phyloP scores from a whole-genome alignment of 192 early-diverging fungal species.

The Backusella sp. region DNA sequence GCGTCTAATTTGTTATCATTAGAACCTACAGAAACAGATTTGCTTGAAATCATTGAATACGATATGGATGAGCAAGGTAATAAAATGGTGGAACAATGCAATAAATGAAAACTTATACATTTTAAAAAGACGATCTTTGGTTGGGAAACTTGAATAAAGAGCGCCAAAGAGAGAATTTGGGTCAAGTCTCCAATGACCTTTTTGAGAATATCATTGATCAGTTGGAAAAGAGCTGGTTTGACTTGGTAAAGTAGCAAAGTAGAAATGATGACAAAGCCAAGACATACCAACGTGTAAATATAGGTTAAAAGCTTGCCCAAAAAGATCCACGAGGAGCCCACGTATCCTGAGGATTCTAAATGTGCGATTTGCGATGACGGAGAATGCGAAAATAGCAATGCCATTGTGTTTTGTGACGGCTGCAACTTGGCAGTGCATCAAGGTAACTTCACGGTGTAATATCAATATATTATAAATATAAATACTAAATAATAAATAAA shows the following conservation, averaged over 20 bases:
- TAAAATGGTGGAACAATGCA: neutral
- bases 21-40: slow-evolving; percentile 59
- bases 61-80: slow-evolving; percentile 97
- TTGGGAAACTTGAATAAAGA: slow-evolving; percentile 66
- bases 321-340: slow-evolving; percentile 50
- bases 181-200: slow-evolving; percentile 51
- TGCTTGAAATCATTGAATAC: slow-evolving; percentile 80
- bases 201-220: slow-evolving; percentile 90
- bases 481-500: neutral
- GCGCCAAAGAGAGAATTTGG: slow-evolving; percentile 50
- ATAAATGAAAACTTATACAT: neutral
- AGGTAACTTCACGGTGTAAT: slow-evolving; percentile 42
- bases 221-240: slow-evolving; percentile 98
- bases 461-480: too few species aligned
- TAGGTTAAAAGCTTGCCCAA: slow-evolving; percentile 83
- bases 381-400: slow-evolving; percentile 99
- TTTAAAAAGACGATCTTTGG: slow-evolving; percentile 53
- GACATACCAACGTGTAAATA: neutral
- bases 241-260: slow-evolving; percentile 55
- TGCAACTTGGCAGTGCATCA: slow-evolving; percentile 99
- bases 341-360: slow-evolving; percentile 74
- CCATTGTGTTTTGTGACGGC: slow-evolving; percentile 99
- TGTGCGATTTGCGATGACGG: slow-evolving; percentile 97
- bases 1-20: neutral
- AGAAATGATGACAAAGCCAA: neutral